These are phyloP conservation scores for Candida dubliniensis DNA, from an alignment of 1,139 yeast species.

Conservation along the genomic window DNA sequence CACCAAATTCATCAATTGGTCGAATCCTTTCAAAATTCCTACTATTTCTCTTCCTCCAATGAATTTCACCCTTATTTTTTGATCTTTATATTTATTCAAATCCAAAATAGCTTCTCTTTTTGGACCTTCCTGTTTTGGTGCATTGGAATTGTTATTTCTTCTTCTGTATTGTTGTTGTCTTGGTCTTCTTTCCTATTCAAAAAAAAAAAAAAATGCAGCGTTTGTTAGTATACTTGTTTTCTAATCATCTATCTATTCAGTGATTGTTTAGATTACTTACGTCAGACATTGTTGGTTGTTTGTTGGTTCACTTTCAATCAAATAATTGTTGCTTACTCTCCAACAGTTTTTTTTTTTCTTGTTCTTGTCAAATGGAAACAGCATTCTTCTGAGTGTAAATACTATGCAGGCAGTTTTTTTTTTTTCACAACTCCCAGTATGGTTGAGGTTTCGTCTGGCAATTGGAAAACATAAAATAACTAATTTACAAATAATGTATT, in stretches of 20 bases:
- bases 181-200: slow-evolving; percentile 6
- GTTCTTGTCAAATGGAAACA: not conserved
- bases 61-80: slow-evolving; percentile 73
- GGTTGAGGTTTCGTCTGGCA: not conserved
- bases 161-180: slow-evolving; percentile 10
- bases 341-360: not conserved
- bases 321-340: not conserved
- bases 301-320: not conserved
- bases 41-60: slow-evolving; percentile 82
- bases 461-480: not conserved
- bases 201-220: not conserved
- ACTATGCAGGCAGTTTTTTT: not conserved
- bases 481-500: not conserved
- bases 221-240: not conserved
- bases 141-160: slow-evolving; percentile 22
- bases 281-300: slow-evolving; percentile 13
- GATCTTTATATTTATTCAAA: slow-evolving; percentile 73
- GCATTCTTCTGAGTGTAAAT: not conserved
- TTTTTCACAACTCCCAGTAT: not conserved
- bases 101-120: slow-evolving; percentile 89
- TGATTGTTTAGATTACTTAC: not conserved
- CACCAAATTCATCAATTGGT: slow-evolving; percentile 90
- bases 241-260: no score
- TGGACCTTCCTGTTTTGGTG: slow-evolving; percentile 65
- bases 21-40: slow-evolving; percentile 85